Conservation (phyloP, 106 monocot genomes). For the Dendrobium nobile region DNA sequence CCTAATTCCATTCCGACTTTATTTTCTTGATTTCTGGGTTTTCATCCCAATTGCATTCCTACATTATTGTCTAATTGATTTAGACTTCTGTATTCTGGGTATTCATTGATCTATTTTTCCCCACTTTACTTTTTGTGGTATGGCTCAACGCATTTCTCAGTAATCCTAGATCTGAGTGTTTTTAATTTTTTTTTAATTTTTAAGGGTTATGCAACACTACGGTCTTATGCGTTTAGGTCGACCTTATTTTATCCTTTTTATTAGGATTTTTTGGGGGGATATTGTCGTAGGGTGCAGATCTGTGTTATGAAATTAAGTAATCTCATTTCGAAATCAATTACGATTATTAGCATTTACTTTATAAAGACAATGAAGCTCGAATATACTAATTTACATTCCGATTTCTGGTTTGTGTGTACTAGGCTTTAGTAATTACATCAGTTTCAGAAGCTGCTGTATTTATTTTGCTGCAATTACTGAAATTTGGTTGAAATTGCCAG, state of each 20-base stretch:
- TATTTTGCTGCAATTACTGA: conserved; percentile 2
- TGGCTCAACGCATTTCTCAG: not conserved
- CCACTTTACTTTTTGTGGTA: not conserved
- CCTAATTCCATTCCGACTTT: not conserved
- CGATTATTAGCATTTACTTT: not conserved
- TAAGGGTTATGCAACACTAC: not conserved
- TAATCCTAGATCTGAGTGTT: not conserved
- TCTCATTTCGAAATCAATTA: not conserved
- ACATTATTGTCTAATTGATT: not conserved
- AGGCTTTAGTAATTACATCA: not conserved
- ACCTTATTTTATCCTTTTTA: not conserved
- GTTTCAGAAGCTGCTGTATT: not conserved
- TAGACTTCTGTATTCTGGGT: not conserved
- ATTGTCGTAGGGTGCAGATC: not conserved
- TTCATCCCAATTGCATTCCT: not conserved
- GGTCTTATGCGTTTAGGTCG: not conserved
- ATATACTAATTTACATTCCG: no score
- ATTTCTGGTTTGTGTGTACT: not conserved
- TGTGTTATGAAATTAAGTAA: not conserved
- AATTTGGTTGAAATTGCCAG: conserved; percentile 33
- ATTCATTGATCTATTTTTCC: not conserved
- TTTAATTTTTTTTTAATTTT: not conserved
- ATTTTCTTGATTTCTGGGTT: not conserved
- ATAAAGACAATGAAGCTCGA: no score
- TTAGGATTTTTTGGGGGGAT: not conserved